Base-by-base conservation (phyloP, 371 early-diverging fungal genomes). In the Mucor sp. region DNA sequence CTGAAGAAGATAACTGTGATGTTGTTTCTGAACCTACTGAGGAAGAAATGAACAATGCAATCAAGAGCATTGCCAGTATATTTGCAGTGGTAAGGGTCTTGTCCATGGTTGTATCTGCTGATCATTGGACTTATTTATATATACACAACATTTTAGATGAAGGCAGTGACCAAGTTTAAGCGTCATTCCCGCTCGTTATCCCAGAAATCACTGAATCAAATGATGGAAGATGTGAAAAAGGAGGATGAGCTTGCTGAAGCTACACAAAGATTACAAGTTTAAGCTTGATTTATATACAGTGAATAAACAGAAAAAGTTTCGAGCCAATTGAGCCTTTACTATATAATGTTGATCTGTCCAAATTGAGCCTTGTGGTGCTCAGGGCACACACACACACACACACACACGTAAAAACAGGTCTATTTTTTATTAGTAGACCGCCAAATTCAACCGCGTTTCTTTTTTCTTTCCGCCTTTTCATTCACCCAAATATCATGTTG, bases 1-100 rank as follows among this genome's bases (percentile, higher is more conserved):
- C 89, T 71, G 91, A 91, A 66, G 91, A 90, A 66, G 96, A 97
- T 79, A 91, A 85, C 71, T 70, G 75, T 62, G 81, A 86, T 67
- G 71, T 85, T 68, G 86, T 94, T 39, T 78, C 86, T 30, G 90
- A 92, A 37, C 84, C 96, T 61, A 96, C 97, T 0, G 92, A 94
- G 58, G 91, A 92, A 61, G 97, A 97, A 65, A 77, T 95, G 62
- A 81, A 86, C 47, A 79, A 81, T 53, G 95, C 95, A 33, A 90
- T 97, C 66, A 87, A 88, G 60, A 89, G 83, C 53, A 85, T 92
- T 71, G 77, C 76, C 17, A 81, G 76, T 69, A 79, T 84, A 32
- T 81, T 80, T 61, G 82, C 80, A 23, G 79, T 84, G 73, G 84
- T 83, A 83, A 67, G 77, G 2, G 59, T 35, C 28, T 35, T 37